phyloP scores from a whole-genome alignment of 768 basidiomycete species.

The Suillus plorans region DNA sequence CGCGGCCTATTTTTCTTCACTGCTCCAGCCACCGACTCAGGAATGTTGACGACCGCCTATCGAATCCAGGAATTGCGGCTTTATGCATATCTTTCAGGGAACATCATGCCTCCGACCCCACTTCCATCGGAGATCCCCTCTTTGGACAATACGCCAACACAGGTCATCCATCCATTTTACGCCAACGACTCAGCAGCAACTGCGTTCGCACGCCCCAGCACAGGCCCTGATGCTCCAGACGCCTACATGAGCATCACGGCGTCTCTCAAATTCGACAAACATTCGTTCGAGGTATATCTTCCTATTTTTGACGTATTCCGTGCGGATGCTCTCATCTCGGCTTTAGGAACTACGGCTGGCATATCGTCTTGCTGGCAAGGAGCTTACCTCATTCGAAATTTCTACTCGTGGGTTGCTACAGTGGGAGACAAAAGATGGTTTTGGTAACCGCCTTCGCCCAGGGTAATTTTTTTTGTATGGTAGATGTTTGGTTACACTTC shows the following conservation, averaged over 20 bases:
- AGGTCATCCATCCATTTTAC: conserved; percentile 20
- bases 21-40: conserved; percentile 5
- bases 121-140: conserved; percentile 9
- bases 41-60: conserved; percentile 17
- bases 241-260: conserved; percentile 37
- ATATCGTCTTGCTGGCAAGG: conserved; percentile 39
- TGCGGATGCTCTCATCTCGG: conserved; percentile 1
- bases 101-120: conserved; percentile 22
- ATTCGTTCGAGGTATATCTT: conserved; percentile 49
- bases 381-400: conserved; percentile 43
- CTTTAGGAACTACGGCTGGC: conserved; percentile 54
- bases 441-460: not conserved
- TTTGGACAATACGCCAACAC: not conserved
- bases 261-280: conserved; percentile 37
- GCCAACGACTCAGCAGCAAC: conserved; percentile 23
- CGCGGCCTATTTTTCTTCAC: conserved; percentile 5
- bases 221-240: conserved; percentile 24
- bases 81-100: conserved; percentile 40
- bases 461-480: not conserved
- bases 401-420: conserved; percentile 20
- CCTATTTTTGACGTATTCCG: not conserved
- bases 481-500: no score
- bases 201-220: conserved; percentile 18
- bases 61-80: conserved; percentile 42
- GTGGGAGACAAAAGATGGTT: not conserved